These are phyloP conservation scores for Alternaria longipes DNA, from an alignment of 2,329 filamentous ascomycete species.

Conservation along the genomic window DNA sequence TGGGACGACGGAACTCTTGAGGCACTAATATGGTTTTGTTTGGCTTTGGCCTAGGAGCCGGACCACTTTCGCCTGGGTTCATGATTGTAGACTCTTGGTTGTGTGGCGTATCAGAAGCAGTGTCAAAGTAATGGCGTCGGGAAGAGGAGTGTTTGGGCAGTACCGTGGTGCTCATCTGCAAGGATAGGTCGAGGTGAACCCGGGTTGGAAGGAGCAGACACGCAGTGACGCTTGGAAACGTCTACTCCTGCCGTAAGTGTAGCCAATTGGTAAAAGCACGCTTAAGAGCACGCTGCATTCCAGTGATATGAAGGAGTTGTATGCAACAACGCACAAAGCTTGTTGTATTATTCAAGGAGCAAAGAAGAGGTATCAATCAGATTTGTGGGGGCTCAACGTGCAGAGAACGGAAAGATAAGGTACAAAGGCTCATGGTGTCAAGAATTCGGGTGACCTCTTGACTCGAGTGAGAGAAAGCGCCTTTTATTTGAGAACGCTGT, in stretches of 20 bases:
- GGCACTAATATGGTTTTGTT: slow-evolving; percentile 33
- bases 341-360: not conserved
- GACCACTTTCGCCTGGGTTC: not conserved
- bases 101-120: not conserved
- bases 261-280: not conserved
- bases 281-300: not conserved
- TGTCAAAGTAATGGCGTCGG: not conserved
- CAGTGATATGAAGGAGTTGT: not conserved
- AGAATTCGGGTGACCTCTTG: not conserved
- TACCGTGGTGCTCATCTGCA: slow-evolving; percentile 1
- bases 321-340: not conserved
- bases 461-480: not conserved
- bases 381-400: not conserved
- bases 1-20: slow-evolving; percentile 27
- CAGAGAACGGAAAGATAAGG: not conserved
- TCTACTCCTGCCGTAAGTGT: not conserved
- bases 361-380: not conserved
- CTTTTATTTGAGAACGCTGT: not conserved
- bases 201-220: slow-evolving; percentile 12
- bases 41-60: slow-evolving; percentile 21
- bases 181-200: slow-evolving; percentile 10
- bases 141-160: not conserved
- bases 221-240: not conserved
- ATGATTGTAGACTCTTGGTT: not conserved
- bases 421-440: not conserved